Evolutionary conservation across 306 rosid genomes (phyloP), one percentile per base, ranked within the genome.

Genomic region (Erythrophleum fordii): DNA sequence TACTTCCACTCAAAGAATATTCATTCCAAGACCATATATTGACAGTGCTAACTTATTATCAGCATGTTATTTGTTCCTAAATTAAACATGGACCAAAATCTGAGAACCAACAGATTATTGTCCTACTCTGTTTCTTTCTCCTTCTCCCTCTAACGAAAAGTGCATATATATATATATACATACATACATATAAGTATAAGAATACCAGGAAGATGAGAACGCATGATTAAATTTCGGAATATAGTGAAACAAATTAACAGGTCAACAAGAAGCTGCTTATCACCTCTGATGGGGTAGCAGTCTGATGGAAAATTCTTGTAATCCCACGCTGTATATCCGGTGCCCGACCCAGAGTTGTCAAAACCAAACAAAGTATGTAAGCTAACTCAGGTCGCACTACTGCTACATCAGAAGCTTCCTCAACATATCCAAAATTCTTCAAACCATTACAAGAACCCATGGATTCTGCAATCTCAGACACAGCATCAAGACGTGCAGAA

Each of bases 261-360:
- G 52, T 31, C 77, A 77, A 75, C 46, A 82, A 79, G 69, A 83
- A 83, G 18, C 58, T 75, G 53, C 72, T 72, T 9, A 61, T 86
- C 75, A 95, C 99, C 99, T 91, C 99, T 56, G 94, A 82, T 34
- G 99, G 96, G 69, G 93, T 80, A 73, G 96, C 96, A 70, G 96
- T 93, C 79, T 80, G 77, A 82, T 93, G 99, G 80, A 90, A 93
- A 81, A 91, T 91, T 87, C 99, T 89, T 26, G 98, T 91, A 82
- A 95, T 89, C 51, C 99, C 98, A 31, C 96, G 98, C 82, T 95
- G 99, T 81, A 93, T 81, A 81, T 95, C 99, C 12, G 93, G 89
- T 49, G 92, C 88, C 72, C 92, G 89, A 77, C 93, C 91, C 84
- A 95, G 85, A 75, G 83, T 70, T 26, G 85, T 86, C 86, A 95